Evolutionary conservation across 176 grass and related monocot species (phyloP), one percentile per base, ranked within the genome.

Genomic region (Canna indica): DNA sequence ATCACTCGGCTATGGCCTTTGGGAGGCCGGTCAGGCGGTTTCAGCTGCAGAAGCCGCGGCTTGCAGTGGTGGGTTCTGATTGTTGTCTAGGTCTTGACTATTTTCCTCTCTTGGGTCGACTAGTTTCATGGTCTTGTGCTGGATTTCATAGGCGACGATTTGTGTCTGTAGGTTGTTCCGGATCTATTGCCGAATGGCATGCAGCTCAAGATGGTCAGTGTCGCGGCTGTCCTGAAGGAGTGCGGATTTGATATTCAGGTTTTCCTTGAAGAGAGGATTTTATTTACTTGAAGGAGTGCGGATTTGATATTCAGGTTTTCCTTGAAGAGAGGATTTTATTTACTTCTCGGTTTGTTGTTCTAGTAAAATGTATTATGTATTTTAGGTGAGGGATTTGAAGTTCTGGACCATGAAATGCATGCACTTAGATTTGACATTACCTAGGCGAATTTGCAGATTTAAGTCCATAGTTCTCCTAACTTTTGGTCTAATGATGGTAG

Each of bases 171-270:
- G 93, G 88, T 93, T 72, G 86, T 93, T 34, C 84, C 77, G 59
- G 80, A 99, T 85, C 85, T 99, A 32, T 80, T 73, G 42, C 75
- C 87, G 56, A 77, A 73, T 63, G 95, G 76, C 67, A 84, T 93
- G 73, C 95, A 94, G 82, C 79, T 94, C 79, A 75, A 94, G 80
- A 94, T 99, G 90, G 70, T 99, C 45, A 99, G 84, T 71, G 66
- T 90, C 24, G 90, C 82, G 29, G 86, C 87, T 38, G 84, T 80
- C 76, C 69, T 99, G 57, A 88, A 88, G 60, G 95, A 88, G n/a
- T n/a, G n/a, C n/a, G 90, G 95, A 41, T 99, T 80, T 78, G 87
- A 90, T 71, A 90, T 99, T 65, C 73, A 99, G 95, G 95, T 99
- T 82, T 61, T 68, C 63, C 0, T 13, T 52, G 60, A 4, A 64